Conservation (phyloP, 495 filamentous ascomycete genomes). For the Trichoderma asperelloides region DNA sequence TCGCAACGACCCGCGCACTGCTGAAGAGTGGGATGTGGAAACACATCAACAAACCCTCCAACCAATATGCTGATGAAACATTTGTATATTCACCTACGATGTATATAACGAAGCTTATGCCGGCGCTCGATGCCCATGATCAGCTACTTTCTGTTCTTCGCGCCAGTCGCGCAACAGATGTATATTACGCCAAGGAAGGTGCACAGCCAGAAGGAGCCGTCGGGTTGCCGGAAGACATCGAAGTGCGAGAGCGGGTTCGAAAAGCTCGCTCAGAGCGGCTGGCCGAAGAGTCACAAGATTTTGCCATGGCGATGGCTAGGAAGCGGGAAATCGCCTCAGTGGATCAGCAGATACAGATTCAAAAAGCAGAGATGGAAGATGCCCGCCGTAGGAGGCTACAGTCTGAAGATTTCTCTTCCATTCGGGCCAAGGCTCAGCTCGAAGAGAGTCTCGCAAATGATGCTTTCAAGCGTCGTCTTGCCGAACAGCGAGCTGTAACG, state of each 20-base stretch:
- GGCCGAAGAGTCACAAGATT: slow-evolving; percentile 28
- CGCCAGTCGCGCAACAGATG: slow-evolving; percentile 34
- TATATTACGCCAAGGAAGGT: slow-evolving; percentile 38
- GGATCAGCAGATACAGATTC: slow-evolving; percentile 33
- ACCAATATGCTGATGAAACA: slow-evolving; percentile 33
- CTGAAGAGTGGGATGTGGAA: slow-evolving; percentile 40
- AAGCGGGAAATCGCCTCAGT: slow-evolving; percentile 33
- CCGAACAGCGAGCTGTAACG: slow-evolving; percentile 23
- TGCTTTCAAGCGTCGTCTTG: slow-evolving; percentile 23
- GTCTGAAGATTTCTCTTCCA: slow-evolving; percentile 17
- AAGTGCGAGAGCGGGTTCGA: slow-evolving; percentile 35
- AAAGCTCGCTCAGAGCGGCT: slow-evolving; percentile 28
- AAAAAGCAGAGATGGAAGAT: slow-evolving; percentile 37
- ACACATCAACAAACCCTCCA: slow-evolving; percentile 33
- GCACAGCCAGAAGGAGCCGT: slow-evolving; percentile 36
- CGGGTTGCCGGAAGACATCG: slow-evolving; percentile 35
- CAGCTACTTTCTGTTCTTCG: slow-evolving; percentile 32
- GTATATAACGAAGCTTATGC: slow-evolving; percentile 30
- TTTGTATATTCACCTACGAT: slow-evolving; percentile 38
- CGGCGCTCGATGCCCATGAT: slow-evolving; percentile 21
- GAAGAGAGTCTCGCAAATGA: slow-evolving; percentile 29
- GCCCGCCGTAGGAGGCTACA: slow-evolving; percentile 24
- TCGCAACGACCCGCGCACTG: slow-evolving; percentile 33
- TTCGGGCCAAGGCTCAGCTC: slow-evolving; percentile 24
- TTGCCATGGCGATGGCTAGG: slow-evolving; percentile 26